Percentiles rank a stretch among this genome's conserved stretches.
These are phyloP conservation scores for Ceratopteris richardii DNA, from an alignment of 75 land plant genomes.

Conservation along the genomic window DNA sequence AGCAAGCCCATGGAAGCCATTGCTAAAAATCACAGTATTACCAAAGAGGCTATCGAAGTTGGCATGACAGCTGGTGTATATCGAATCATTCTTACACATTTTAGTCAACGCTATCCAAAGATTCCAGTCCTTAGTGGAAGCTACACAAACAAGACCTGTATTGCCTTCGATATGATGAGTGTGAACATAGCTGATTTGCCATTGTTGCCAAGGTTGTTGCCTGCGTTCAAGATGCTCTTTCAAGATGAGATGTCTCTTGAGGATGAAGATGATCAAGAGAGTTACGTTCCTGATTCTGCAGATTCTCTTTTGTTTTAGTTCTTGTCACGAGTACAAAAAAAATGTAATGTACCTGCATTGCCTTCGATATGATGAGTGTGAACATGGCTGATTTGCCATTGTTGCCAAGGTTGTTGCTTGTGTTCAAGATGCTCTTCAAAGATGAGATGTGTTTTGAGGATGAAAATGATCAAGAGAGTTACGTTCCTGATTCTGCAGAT, in stretches of 20 bases:
- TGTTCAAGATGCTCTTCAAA: constrained; percentile 68
- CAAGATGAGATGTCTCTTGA: constrained; percentile 63
- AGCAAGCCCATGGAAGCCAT: constrained; percentile 81
- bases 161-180: constrained; percentile 98
- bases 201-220: constrained; percentile 65
- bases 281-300: background rate
- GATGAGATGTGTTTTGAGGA: constrained; percentile 65
- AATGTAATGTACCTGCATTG: constrained; percentile 95
- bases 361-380: constrained; percentile 94
- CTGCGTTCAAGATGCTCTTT: constrained; percentile 71
- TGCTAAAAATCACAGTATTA: constrained; percentile 86
- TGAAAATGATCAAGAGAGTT: constrained; percentile 17
- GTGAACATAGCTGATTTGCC: constrained; percentile 79
- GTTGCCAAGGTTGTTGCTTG: constrained; percentile 67
- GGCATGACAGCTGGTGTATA: constrained; percentile 71
- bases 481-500: background rate
- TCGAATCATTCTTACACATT: constrained; percentile 85
- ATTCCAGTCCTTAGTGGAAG: constrained; percentile 85
- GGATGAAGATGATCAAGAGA: constrained; percentile 28
- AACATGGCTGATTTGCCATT: constrained; percentile 81
- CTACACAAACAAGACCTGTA: constrained; percentile 72
- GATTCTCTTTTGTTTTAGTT: background rate
- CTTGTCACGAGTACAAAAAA: background rate
- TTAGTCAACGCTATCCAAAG: constrained; percentile 97
- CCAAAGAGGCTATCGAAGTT: constrained; percentile 77